These are phyloP conservation scores for Helotiales sp. DNA, from an alignment of 2,329 filamentous ascomycete species.

Conservation along the genomic window DNA sequence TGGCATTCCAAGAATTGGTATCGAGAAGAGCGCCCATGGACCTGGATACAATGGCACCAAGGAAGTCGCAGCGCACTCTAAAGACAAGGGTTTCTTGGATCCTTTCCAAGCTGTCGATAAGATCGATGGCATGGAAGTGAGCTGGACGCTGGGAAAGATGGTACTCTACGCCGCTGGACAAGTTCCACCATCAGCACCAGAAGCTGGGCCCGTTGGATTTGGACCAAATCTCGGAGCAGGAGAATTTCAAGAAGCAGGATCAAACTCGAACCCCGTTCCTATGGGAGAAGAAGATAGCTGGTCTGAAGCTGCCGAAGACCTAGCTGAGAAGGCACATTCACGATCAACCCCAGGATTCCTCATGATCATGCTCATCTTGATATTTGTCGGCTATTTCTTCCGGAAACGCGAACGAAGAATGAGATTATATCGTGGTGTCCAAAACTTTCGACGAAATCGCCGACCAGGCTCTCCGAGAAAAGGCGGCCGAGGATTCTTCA, in stretches of 20 bases:
- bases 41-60: constrained; percentile 69
- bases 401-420: constrained; percentile 76
- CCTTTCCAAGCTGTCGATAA: constrained; percentile 93
- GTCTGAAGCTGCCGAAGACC: constrained; percentile 50
- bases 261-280: constrained; percentile 39
- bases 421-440: constrained; percentile 57
- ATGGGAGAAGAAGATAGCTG: constrained; percentile 58
- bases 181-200: constrained; percentile 62
- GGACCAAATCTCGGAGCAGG: constrained; percentile 69
- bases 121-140: constrained; percentile 87
- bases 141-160: constrained; percentile 97
- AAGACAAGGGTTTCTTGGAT: constrained; percentile 74
- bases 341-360: constrained; percentile 73
- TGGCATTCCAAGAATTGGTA: constrained; percentile 80
- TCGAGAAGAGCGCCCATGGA: constrained; percentile 59
- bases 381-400: constrained; percentile 70
- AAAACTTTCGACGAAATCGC: constrained; percentile 44
- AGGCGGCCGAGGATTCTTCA: constrained; percentile 47
- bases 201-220: constrained; percentile 81
- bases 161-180: constrained; percentile 92
- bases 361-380: constrained; percentile 72
- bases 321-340: constrained; percentile 66
- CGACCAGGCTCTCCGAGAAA: constrained; percentile 49
- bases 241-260: constrained; percentile 85
- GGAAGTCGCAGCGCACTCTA: constrained; percentile 64